Conservation (phyloP, 208 protist species). For the Lotmaria passim region DNA sequence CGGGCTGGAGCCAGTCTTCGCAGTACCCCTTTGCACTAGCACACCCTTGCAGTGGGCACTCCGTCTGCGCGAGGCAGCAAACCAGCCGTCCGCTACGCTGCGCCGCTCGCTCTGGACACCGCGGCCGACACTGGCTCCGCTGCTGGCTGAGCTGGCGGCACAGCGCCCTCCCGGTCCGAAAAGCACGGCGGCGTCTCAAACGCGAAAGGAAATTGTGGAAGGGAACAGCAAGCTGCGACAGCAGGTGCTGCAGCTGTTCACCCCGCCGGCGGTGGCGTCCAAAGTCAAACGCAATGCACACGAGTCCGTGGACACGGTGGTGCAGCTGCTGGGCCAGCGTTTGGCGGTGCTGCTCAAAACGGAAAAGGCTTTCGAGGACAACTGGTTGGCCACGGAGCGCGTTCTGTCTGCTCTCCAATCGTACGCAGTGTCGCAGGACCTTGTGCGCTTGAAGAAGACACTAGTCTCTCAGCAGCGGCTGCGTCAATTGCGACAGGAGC, state of each 20-base stretch:
- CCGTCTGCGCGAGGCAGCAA: conserved; percentile 31
- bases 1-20: conserved; percentile 34
- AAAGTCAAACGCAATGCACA: conserved; percentile 41
- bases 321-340: conserved; percentile 61
- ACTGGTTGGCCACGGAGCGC: conserved; percentile 68
- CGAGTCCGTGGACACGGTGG: conserved; percentile 36
- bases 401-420: conserved; percentile 54
- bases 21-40: conserved; percentile 51
- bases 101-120: conserved; percentile 49
- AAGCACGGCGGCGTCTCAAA: conserved; percentile 22
- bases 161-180: conserved; percentile 23
- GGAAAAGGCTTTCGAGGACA: conserved; percentile 70
- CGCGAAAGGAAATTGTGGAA: conserved; percentile 30
- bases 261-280: conserved; percentile 28
- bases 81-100: conserved; percentile 13
- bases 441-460: conserved; percentile 50
- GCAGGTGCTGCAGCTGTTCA: conserved; percentile 34
- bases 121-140: conserved; percentile 19
- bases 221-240: conserved; percentile 33
- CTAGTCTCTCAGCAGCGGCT: conserved; percentile 38
- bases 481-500: conserved; percentile 42
- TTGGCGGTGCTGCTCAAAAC: conserved; percentile 56
- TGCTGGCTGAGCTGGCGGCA: conserved; percentile 20
- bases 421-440: conserved; percentile 67
- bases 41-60: conserved; percentile 71